Evolutionary conservation across 148 eudicot genomes (phyloP).

Genomic region (Arctostaphylos glauca): DNA sequence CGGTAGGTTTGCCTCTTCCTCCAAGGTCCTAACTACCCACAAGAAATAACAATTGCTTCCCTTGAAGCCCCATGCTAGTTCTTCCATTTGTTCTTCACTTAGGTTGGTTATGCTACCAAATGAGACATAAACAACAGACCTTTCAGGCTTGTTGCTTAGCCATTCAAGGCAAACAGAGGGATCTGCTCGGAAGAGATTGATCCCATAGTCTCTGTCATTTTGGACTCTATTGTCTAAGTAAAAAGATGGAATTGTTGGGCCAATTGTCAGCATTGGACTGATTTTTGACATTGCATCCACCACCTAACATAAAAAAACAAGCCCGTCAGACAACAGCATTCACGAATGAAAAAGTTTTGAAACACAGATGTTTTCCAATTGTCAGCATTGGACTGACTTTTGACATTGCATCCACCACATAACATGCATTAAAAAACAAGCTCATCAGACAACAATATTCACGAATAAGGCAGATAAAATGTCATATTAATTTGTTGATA

Average conservation of each 20-base stretch:
- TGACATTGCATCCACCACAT: constrained; percentile 42
- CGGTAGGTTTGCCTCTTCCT: constrained; percentile 27
- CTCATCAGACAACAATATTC: too few species aligned
- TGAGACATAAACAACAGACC: constrained; percentile 46
- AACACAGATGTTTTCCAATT: constrained; percentile 13
- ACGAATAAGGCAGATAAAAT: background rate
- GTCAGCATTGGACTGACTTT: constrained; percentile 33
- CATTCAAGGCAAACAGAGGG: constrained; percentile 20
- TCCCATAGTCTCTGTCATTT: constrained; percentile 33
- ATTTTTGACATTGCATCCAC: constrained; percentile 38
- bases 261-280: constrained; percentile 35
- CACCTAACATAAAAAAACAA: constrained; percentile 19
- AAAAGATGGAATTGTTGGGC: constrained; percentile 54
- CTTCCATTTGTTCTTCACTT: constrained; percentile 31
- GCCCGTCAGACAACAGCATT: too few species aligned
- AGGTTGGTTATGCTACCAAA: constrained; percentile 48
- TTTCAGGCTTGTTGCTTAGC: constrained; percentile 39
- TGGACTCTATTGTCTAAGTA: constrained; percentile 38
- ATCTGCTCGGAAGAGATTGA: constrained; percentile 31
- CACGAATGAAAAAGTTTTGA: too few species aligned
- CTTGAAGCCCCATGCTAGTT: constrained; percentile 38
- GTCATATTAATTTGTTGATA: too few species aligned
- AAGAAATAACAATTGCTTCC: constrained; percentile 24
- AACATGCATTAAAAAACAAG: background rate
- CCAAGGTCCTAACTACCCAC: constrained; percentile 36